phyloP scores from a whole-genome alignment of 2,329 filamentous ascomycete species.

The Coniochaeta prunicola region DNA sequence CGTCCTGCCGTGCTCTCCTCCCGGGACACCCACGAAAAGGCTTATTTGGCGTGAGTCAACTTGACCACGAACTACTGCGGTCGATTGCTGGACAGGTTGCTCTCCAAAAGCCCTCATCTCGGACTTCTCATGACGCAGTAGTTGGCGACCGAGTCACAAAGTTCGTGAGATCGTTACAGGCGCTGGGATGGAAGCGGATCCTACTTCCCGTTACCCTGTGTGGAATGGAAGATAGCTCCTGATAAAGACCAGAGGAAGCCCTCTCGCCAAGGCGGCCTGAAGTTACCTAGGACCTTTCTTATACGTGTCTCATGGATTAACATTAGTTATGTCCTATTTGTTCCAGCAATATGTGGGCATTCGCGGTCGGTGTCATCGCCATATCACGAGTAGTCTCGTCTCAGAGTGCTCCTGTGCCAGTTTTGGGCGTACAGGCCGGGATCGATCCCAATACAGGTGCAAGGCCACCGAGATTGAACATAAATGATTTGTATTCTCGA shows the following conservation, averaged over 20 bases:
- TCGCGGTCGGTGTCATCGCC: neutral
- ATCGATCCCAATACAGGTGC: conserved; percentile 28
- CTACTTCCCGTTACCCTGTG: neutral
- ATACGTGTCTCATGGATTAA: neutral
- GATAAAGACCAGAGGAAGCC: neutral
- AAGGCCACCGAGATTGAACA: conserved; percentile 36
- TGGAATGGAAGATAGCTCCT: neutral
- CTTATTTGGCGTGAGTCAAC: neutral
- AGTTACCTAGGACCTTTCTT: neutral
- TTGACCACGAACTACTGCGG: neutral
- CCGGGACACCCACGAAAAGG: neutral
- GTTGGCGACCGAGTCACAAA: neutral
- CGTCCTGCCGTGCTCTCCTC: neutral
- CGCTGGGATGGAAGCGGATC: neutral
- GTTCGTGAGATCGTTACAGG: conserved; percentile 3
- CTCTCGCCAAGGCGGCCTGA: neutral
- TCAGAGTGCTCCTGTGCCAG: conserved; percentile 11
- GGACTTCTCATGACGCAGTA: neutral
- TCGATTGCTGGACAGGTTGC: neutral
- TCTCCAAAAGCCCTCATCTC: neutral
- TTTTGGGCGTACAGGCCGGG: conserved; percentile 30
- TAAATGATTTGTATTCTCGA: conserved; percentile 35
- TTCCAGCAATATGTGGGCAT: neutral
- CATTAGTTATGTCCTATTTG: neutral
- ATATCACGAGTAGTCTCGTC: neutral